Evolutionary conservation across 139 green algal genomes (phyloP), one percentile per base, ranked within the genome.

Genomic region (Limnomonas spitsbergensis): DNA sequence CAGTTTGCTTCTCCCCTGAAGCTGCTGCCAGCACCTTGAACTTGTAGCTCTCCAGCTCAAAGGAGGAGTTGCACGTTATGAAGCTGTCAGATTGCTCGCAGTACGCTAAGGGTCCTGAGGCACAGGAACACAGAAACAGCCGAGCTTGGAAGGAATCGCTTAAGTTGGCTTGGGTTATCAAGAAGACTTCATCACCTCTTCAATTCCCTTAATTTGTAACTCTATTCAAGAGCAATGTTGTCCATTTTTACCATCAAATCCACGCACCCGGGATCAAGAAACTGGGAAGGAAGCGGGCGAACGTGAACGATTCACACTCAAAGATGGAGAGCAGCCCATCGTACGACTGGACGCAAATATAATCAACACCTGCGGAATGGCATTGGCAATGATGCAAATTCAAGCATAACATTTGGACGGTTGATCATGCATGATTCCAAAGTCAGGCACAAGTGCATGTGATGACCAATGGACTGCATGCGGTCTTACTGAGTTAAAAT

Each of bases 261-360:
- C 14, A 61, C 47, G 14, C 14, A 61, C 47, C 47, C 1, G 89
- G 89, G 2, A 93, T 69, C 69, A 92, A 76, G 81, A 91, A 91
- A 80, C 77, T 80, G 4, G 81, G 83, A 66, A 92, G 83, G 81
- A 83, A 89, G 29, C 86, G 78, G 3, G 71, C 40, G 36, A 86
- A 85, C 20, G 82, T 42, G 32, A 82, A 54, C 2, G 40, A 31
- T 4, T 90, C 84, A 6, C 77, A 76, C 85, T 93, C 88, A 70
- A 90, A 90, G 69, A 92, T 87, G 24, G 68, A 82, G 7, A 93
- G 75, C 82, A 89, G 84, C 26, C 89, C 88, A 68, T 93, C 89
- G 79, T 90, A 90, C 2, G 87, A 91, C 82, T 93, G 87, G n/a
- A 93, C 89, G 76, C 73, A 84, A 20, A 93, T 84, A 75, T 88